Evolutionary conservation across 192 early-diverging fungal genomes (phyloP).

Genomic region (Powellomyces hirtus): DNA sequence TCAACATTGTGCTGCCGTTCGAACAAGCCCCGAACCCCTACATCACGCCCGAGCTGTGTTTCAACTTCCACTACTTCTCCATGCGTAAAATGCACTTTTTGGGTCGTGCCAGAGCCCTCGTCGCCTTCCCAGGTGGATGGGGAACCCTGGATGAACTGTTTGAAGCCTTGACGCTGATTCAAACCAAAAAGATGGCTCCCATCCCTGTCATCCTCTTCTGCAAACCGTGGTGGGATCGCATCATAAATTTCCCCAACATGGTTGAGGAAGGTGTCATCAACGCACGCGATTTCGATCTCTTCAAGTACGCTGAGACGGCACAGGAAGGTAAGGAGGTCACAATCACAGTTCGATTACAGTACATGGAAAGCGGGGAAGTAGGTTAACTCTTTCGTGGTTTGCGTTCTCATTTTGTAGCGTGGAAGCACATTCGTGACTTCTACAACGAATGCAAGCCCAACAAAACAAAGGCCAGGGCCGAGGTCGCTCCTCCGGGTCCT

Average conservation of each 20-base stretch:
- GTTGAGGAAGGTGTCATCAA: constrained; percentile 19
- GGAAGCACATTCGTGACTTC: constrained; percentile 4
- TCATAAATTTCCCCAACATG: constrained; percentile 21
- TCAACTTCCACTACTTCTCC: constrained; percentile 7
- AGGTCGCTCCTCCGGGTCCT: not conserved
- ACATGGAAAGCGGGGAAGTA: not conserved
- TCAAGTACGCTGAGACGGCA: constrained; percentile 28
- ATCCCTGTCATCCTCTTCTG: constrained; percentile 39
- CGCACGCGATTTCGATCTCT: constrained; percentile 19
- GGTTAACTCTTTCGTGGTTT: not conserved
- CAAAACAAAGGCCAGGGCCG: not conserved
- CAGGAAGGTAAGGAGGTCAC: constrained; percentile 25
- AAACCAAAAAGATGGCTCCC: constrained; percentile 36
- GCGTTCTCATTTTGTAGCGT: not conserved
- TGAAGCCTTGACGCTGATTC: constrained; percentile 39
- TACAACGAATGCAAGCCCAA: constrained; percentile 3
- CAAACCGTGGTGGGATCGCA: constrained; percentile 31
- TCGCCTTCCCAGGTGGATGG: constrained; percentile 38
- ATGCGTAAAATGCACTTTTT: constrained; percentile 45
- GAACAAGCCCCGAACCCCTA: constrained; percentile 40
- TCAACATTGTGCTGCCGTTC: constrained; percentile 38
- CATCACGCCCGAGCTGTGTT: constrained; percentile 30
- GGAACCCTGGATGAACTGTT: constrained; percentile 44
- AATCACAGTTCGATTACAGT: not conserved
- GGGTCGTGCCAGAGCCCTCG: constrained; percentile 30